phyloP scores from a whole-genome alignment of 345 rosid species.

The Tarenaya hassleriana region DNA sequence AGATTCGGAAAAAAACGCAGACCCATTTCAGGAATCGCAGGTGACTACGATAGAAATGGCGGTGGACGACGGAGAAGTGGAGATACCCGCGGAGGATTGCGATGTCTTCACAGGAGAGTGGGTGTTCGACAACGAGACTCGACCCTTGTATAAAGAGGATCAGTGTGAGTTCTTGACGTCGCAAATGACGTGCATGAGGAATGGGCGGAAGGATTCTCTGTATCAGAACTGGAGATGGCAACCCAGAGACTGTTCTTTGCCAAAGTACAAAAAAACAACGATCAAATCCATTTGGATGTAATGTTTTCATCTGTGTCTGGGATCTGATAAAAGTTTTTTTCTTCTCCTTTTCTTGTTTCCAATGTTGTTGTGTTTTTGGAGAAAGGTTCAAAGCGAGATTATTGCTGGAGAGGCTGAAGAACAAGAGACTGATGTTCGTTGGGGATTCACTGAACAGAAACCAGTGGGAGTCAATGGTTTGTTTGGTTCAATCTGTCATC shows the following conservation, averaged over 20 bases:
- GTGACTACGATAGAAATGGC: constrained; percentile 30
- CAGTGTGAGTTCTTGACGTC: constrained; percentile 80
- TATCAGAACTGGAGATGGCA: constrained; percentile 98
- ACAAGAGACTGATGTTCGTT: constrained; percentile 91
- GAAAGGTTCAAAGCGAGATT: constrained; percentile 67
- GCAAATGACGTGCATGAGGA: constrained; percentile 89
- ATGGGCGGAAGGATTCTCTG: constrained; percentile 71
- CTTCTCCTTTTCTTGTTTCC: not conserved
- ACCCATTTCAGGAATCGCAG: constrained; percentile 30
- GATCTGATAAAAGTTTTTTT: not conserved
- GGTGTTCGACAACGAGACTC: constrained; percentile 67
- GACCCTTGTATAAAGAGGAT: constrained; percentile 76
- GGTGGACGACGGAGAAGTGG: constrained; percentile 46
- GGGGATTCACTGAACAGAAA: constrained; percentile 93
- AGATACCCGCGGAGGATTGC: constrained; percentile 74
- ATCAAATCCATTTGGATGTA: not conserved
- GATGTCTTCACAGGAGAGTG: constrained; percentile 84
- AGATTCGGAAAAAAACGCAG: constrained; percentile 26
- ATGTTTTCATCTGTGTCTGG: not conserved
- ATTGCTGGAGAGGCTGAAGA: constrained; percentile 69
- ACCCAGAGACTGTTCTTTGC: constrained; percentile 78
- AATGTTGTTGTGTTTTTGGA: constrained; percentile 5
- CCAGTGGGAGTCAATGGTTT: constrained; percentile 31
- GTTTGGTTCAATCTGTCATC: no score
- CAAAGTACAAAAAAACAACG: constrained; percentile 43